Percentiles rank a stretch among this genome's conserved stretches.
Conservation (phyloP, 1,284 basidiomycete genomes). For the Papiliotrema flavescens region DNA sequence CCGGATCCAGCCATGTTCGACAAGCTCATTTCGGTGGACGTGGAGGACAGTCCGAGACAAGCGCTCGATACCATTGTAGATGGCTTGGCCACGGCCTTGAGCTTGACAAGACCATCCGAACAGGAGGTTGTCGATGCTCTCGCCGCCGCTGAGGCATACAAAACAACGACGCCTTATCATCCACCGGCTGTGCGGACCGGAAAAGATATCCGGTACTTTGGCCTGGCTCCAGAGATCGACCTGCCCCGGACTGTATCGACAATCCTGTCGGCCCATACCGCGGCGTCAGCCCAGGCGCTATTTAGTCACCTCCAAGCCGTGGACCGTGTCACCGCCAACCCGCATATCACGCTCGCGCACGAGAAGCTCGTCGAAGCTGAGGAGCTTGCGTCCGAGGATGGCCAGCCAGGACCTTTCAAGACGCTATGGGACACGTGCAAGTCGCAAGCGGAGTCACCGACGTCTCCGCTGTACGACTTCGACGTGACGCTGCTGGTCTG, state of each 20-base stretch:
- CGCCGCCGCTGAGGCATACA: slow-evolving; percentile 48
- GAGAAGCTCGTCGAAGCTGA: slow-evolving; percentile 55
- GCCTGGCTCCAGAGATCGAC: slow-evolving; percentile 68
- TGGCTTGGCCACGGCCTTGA: slow-evolving; percentile 56
- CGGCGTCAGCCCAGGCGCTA: slow-evolving; percentile 48
- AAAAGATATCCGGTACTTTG: slow-evolving; percentile 65
- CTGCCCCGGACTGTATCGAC: slow-evolving; percentile 39
- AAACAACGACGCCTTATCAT: slow-evolving; percentile 34
- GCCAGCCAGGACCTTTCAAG: slow-evolving; percentile 17
- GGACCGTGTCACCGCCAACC: slow-evolving; percentile 58
- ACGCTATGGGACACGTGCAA: slow-evolving; percentile 66
- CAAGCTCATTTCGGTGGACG: slow-evolving; percentile 61
- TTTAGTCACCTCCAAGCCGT: slow-evolving; percentile 57
- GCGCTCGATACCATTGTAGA: slow-evolving; percentile 61
- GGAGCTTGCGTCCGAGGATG: slow-evolving; percentile 39
- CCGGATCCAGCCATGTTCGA: slow-evolving; percentile 65
- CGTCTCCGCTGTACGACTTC: slow-evolving; percentile 61
- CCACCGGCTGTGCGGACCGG: slow-evolving; percentile 29
- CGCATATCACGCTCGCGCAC: slow-evolving; percentile 88
- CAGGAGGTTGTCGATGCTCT: slow-evolving; percentile 63
- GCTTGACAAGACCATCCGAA: slow-evolving; percentile 52
- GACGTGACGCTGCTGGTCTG: slow-evolving; percentile 66
- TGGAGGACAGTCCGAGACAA: slow-evolving; percentile 58
- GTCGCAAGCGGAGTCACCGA: slow-evolving; percentile 51
- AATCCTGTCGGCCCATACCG: slow-evolving; percentile 49